Evolutionary conservation across 73 alveolate species (phyloP).

Genomic region (Diophrys sp.): DNA sequence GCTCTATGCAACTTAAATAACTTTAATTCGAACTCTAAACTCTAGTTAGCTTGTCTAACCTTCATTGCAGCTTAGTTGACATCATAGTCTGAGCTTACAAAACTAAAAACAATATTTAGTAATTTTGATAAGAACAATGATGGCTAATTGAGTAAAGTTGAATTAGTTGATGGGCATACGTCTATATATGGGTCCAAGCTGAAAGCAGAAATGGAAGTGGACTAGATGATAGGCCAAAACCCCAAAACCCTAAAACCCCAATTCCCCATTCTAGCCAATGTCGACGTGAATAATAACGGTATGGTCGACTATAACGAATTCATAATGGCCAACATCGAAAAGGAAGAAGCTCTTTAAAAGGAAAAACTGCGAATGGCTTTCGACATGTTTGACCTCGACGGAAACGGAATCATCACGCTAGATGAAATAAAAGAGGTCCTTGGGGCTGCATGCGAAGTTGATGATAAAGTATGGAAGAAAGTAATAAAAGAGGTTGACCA

Average conservation of each 20-base stretch:
- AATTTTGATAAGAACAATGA: constrained; percentile 69
- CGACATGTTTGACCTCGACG: constrained; percentile 53
- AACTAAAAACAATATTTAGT: constrained; percentile 3
- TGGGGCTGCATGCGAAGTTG: constrained; percentile 15
- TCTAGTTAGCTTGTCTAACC: constrained; percentile 18
- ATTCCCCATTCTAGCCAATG: background rate
- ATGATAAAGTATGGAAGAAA: background rate
- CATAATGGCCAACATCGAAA: constrained; percentile 58
- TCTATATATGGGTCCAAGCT: constrained; percentile 19
- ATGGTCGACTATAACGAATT: constrained; percentile 54
- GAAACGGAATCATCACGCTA: constrained; percentile 17
- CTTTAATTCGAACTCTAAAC: background rate
- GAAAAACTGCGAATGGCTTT: constrained; percentile 55
- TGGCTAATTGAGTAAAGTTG: constrained; percentile 82
- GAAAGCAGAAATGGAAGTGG: constrained; percentile 33
- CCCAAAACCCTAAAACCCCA: too few species aligned
- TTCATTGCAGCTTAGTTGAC: constrained; percentile 25
- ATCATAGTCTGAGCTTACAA: background rate
- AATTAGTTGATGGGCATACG: constrained; percentile 63
- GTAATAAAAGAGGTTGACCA: background rate
- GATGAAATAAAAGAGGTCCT: constrained; percentile 16
- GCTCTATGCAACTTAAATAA: constrained; percentile 19
- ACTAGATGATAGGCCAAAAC: constrained; percentile 6
- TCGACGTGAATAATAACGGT: constrained; percentile 28
- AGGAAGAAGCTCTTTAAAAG: constrained; percentile 32